Conservation (phyloP, 768 basidiomycete genomes). For the Leccinum barrowsii region DNA sequence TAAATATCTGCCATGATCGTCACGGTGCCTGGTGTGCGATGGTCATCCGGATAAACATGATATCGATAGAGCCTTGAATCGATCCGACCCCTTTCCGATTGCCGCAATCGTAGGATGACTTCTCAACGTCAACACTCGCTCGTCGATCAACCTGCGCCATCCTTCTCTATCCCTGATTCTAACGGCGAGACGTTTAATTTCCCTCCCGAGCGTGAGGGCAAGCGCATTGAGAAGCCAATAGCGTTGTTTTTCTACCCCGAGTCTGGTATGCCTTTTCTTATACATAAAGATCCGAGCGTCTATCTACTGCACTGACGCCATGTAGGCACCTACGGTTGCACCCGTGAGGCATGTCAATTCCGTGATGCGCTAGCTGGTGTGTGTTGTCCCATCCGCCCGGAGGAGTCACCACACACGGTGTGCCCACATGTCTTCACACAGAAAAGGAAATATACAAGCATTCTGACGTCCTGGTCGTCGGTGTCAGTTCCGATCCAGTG, state of each 20-base stretch:
- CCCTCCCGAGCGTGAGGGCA: constrained; percentile 50
- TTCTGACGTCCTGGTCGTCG: constrained; percentile 63
- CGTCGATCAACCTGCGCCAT: constrained; percentile 62
- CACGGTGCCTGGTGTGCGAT: no score
- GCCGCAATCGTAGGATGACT: constrained; percentile 33
- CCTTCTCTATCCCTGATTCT: constrained; percentile 60
- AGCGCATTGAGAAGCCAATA: constrained; percentile 42
- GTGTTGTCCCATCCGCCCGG: constrained; percentile 15
- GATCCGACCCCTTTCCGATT: neutral
- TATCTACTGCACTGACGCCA: neutral
- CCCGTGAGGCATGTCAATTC: constrained; percentile 78
- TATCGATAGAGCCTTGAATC: neutral
- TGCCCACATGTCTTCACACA: constrained; percentile 25
- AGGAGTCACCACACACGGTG: neutral
- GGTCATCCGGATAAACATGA: no score
- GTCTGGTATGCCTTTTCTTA: constrained; percentile 41
- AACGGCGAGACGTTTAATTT: constrained; percentile 60
- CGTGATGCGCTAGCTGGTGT: constrained; percentile 70
- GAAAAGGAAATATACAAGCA: constrained; percentile 65
- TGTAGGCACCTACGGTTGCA: constrained; percentile 72
- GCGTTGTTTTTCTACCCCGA: constrained; percentile 80
- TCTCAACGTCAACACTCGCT: constrained; percentile 44
- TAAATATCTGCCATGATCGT: no score
- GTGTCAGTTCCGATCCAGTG: constrained; percentile 70
- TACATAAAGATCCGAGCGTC: neutral